Percentiles rank a stretch among this genome's conserved stretches.
These are phyloP conservation scores for Coemansia sp. DNA, from an alignment of 371 early-diverging fungal species.

Conservation along the genomic window DNA sequence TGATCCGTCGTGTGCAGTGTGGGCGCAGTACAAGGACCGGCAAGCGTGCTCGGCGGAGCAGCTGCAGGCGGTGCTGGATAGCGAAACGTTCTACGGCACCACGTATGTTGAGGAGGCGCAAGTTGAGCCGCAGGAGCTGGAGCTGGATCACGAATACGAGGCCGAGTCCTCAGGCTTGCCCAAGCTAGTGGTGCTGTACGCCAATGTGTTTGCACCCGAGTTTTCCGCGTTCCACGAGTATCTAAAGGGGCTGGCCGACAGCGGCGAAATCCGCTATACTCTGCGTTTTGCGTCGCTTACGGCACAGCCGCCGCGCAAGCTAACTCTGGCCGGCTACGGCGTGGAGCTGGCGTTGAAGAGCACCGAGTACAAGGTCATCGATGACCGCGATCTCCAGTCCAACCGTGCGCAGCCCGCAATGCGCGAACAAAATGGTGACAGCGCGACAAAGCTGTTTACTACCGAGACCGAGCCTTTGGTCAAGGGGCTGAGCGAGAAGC, in stretches of 20 bases:
- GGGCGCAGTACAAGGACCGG: slow-evolving; percentile 68
- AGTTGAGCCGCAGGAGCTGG: slow-evolving; percentile 23
- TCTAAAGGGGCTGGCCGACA: slow-evolving; percentile 27
- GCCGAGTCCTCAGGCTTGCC: neutral
- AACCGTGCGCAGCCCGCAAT: slow-evolving; percentile 4
- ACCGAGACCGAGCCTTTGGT: slow-evolving; percentile 54
- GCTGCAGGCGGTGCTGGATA: slow-evolving; percentile 50
- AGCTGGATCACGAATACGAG: slow-evolving; percentile 44
- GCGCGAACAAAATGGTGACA: neutral
- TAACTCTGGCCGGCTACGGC: slow-evolving; percentile 83
- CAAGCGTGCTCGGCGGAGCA: slow-evolving; percentile 61
- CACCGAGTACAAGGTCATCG: slow-evolving; percentile 92
- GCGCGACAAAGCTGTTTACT: slow-evolving; percentile 19
- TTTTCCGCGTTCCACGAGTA: slow-evolving; percentile 43
- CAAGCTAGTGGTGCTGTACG: slow-evolving; percentile 45
- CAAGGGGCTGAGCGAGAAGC: slow-evolving; percentile 60
- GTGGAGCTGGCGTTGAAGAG: slow-evolving; percentile 90
- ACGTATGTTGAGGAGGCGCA: slow-evolving; percentile 39
- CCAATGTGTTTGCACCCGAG: slow-evolving; percentile 34
- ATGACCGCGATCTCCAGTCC: slow-evolving; percentile 71
- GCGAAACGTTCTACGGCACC: slow-evolving; percentile 41
- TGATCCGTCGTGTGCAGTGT: slow-evolving; percentile 60
- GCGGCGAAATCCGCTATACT: slow-evolving; percentile 37
- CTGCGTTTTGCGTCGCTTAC: slow-evolving; percentile 55
- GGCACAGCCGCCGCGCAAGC: slow-evolving; percentile 12